Conservation (phyloP, 2,329 filamentous ascomycete species). For the Aspergillus spinulosporus region DNA sequence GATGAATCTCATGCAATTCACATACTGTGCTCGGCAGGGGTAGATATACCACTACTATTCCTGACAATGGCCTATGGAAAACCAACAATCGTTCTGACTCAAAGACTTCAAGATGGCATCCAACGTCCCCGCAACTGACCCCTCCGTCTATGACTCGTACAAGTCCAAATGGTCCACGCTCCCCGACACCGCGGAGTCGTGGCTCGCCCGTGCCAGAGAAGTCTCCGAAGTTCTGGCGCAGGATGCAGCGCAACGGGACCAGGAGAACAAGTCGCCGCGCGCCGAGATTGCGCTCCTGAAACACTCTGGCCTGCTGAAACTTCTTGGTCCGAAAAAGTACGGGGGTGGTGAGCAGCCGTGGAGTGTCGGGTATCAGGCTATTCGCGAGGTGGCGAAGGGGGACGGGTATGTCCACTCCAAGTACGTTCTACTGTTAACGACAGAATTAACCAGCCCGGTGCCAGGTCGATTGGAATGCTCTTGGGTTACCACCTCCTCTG, state of each 20-base stretch:
- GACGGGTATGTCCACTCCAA: slow-evolving; percentile 53
- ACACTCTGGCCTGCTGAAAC: slow-evolving; percentile 51
- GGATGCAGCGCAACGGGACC: slow-evolving; percentile 51
- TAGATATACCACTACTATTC: no score
- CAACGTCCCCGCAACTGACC: slow-evolving; percentile 28
- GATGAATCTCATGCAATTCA: no score
- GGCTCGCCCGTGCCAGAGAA: slow-evolving; percentile 51
- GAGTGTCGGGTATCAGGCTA: slow-evolving; percentile 59
- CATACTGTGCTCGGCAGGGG: no score
- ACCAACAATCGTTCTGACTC: no score
- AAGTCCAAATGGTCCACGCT: slow-evolving; percentile 38
- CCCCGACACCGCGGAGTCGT: slow-evolving; percentile 45
- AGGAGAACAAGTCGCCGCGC: slow-evolving; percentile 54
- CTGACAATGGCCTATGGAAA: no score
- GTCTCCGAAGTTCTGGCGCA: slow-evolving; percentile 52
- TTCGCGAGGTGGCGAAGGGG: slow-evolving; percentile 63
- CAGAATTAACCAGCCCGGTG: background rate
- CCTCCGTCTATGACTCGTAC: slow-evolving; percentile 44
- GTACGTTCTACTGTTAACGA: background rate
- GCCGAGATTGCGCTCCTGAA: slow-evolving; percentile 56
- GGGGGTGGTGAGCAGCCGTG: slow-evolving; percentile 56
- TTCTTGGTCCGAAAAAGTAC: slow-evolving; percentile 52
- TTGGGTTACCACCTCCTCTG: slow-evolving; percentile 66
- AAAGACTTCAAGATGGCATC: no score
- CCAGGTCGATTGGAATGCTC: slow-evolving; percentile 62